These are phyloP conservation scores for Collybia sp. DNA, from an alignment of 768 basidiomycete genomes.

Conservation along the genomic window DNA sequence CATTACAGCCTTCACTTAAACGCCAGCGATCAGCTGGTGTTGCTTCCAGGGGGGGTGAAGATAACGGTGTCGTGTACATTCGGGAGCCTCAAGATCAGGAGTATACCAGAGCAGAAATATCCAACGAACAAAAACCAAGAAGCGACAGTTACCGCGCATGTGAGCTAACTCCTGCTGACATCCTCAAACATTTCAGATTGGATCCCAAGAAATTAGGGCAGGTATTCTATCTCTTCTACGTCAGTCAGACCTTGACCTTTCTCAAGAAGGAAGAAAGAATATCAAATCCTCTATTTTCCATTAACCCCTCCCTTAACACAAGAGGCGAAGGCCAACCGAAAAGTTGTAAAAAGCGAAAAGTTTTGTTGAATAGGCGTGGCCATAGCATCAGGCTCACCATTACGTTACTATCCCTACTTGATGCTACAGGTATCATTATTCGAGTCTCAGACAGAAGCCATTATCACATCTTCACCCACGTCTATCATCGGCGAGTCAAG, in stretches of 20 bases:
- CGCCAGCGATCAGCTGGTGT: slow-evolving; percentile 11
- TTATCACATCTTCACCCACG: slow-evolving; percentile 38
- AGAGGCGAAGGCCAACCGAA: slow-evolving; percentile 41
- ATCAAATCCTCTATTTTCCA: slow-evolving; percentile 84
- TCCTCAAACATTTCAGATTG: slow-evolving; percentile 48
- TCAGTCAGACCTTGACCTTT: not conserved
- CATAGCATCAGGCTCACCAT: not conserved
- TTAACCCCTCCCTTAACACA: slow-evolving; percentile 59
- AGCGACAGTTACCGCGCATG: not conserved
- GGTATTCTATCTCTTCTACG: slow-evolving; percentile 13
- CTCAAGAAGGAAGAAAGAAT: slow-evolving; percentile 50
- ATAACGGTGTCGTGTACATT: slow-evolving; percentile 21
- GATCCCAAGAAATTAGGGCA: slow-evolving; percentile 36
- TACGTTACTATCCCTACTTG: not conserved
- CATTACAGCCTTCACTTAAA: slow-evolving; percentile 15
- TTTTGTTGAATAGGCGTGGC: slow-evolving; percentile 18
- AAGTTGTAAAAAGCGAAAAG: slow-evolving; percentile 48
- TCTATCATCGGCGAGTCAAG: slow-evolving; percentile 17
- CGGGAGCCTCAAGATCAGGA: too few relatives aligned
- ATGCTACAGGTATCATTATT: not conserved
- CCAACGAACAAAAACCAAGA: too few relatives aligned
- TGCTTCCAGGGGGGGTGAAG: slow-evolving; percentile 20
- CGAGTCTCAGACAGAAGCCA: slow-evolving; percentile 24
- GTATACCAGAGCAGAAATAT: too few relatives aligned
- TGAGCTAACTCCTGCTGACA: slow-evolving; percentile 21